Conservation (phyloP, 345 rosid genomes). For the Eutrema heterophyllum region DNA sequence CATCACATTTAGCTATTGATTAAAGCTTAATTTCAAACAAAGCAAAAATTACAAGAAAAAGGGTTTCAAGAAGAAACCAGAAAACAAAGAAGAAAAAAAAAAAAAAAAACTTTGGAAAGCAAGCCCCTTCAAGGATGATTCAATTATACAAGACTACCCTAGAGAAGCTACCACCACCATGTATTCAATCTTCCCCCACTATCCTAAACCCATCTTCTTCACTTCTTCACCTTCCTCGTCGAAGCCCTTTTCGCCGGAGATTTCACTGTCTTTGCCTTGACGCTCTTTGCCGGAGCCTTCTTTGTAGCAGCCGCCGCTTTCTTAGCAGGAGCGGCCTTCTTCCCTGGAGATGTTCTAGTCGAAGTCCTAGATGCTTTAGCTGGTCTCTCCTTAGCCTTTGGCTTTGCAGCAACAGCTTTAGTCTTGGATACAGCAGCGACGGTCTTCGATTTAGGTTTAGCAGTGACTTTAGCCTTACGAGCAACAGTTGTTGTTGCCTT, state of each 20-base stretch:
- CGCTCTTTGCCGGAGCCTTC: constrained; percentile 49
- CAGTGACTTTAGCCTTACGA: constrained; percentile 22
- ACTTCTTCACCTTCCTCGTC: constrained; percentile 44
- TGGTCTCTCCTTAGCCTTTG: constrained; percentile 55
- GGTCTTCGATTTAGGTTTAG: constrained; percentile 24
- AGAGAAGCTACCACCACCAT: constrained; percentile 24
- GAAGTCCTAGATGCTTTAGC: constrained; percentile 65
- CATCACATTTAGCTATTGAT: constrained; percentile 17
- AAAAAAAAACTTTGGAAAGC: constrained; percentile 16
- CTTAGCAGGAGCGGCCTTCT: constrained; percentile 45
- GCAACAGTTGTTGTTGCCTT: too few species aligned
- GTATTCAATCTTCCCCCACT: constrained; percentile 13
- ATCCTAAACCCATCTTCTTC: constrained; percentile 10
- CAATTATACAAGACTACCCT: constrained; percentile 35
- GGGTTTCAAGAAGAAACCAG: constrained; percentile 14
- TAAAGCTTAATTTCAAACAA: constrained; percentile 19
- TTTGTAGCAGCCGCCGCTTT: constrained; percentile 36
- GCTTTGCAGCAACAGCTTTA: constrained; percentile 43
- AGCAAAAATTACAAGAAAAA: constrained; percentile 5
- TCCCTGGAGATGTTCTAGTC: constrained; percentile 59
- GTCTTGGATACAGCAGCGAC: constrained; percentile 32
- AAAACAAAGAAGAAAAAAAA: background rate
- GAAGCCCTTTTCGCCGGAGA: constrained; percentile 54
- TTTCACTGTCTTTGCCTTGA: constrained; percentile 46
- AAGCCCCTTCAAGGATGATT: constrained; percentile 27